These are phyloP conservation scores for Fusarium staphyleae DNA, from an alignment of 2,329 filamentous ascomycete genomes.

Conservation along the genomic window DNA sequence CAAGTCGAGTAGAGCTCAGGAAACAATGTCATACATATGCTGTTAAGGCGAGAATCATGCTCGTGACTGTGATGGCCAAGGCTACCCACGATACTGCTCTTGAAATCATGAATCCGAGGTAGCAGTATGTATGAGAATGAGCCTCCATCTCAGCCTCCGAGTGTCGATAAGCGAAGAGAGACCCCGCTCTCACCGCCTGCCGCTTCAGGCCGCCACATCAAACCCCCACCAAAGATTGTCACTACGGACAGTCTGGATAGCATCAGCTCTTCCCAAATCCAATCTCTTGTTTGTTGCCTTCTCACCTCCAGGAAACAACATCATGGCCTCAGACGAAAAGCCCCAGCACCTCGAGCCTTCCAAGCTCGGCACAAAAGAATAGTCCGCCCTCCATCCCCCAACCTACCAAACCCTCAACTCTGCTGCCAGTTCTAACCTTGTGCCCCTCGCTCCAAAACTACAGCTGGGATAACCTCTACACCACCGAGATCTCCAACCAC, in stretches of 20 bases:
- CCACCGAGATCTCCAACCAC: slow-evolving; percentile 74
- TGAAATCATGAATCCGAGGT: no score
- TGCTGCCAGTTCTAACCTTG: slow-evolving; percentile 17
- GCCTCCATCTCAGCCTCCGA: no score
- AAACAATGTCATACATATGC: no score
- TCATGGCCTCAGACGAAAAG: slow-evolving; percentile 44
- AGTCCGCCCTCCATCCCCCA: slow-evolving; percentile 61
- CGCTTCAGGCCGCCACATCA: slow-evolving; percentile 16
- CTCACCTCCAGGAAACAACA: background rate
- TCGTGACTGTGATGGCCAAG: no score
- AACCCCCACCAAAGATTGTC: slow-evolving; percentile 36
- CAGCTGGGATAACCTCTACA: slow-evolving; percentile 81
- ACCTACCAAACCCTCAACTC: background rate
- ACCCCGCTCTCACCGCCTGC: slow-evolving; percentile 39
- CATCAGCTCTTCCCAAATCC: slow-evolving; percentile 6
- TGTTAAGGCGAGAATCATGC: no score
- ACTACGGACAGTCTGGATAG: slow-evolving; percentile 5
- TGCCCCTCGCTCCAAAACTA: background rate
- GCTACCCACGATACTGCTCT: no score
- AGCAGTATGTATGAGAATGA: no score
- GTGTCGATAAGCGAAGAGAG: background rate
- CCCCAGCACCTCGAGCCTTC: slow-evolving; percentile 78
- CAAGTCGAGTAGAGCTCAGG: no score
- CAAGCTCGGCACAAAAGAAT: slow-evolving; percentile 86
- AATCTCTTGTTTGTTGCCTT: background rate